Conservation (phyloP, 352 stramenopile genomes). For the Pythium phragmitis region DNA sequence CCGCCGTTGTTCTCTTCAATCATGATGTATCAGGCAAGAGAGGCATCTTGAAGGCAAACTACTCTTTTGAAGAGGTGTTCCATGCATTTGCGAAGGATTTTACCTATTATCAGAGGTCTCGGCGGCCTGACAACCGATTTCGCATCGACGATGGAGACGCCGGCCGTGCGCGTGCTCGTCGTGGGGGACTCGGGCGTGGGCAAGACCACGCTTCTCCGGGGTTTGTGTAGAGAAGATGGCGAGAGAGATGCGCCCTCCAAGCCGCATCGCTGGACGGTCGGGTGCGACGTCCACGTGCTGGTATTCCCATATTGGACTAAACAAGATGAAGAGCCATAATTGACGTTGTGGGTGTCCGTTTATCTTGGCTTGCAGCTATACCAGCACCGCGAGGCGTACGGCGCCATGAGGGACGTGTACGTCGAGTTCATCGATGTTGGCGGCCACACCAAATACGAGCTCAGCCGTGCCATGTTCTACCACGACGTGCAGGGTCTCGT, state of each 20-base stretch:
- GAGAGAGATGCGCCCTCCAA: slow-evolving; percentile 4
- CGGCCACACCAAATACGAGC: slow-evolving; percentile 77
- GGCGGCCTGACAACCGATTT: too few relatives aligned
- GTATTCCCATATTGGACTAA: slow-evolving; percentile 23
- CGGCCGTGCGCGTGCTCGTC: slow-evolving; percentile 73
- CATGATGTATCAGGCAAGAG: too few relatives aligned
- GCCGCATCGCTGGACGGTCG: slow-evolving; percentile 69
- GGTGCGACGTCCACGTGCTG: slow-evolving; percentile 80
- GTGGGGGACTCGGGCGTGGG: slow-evolving; percentile 85
- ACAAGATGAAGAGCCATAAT: too few relatives aligned
- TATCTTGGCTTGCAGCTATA: slow-evolving; percentile 28
- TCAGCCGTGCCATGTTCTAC: slow-evolving; percentile 82
- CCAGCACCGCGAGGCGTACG: slow-evolving; percentile 35
- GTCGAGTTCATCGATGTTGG: slow-evolving; percentile 86
- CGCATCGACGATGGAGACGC: slow-evolving; percentile 55
- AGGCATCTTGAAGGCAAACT: too few relatives aligned
- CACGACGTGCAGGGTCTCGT: slow-evolving; percentile 78
- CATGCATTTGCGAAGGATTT: too few relatives aligned
- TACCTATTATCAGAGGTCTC: too few relatives aligned
- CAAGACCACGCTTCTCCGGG: slow-evolving; percentile 76
- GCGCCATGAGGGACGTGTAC: slow-evolving; percentile 50
- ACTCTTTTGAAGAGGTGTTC: too few relatives aligned
- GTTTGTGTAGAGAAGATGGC: slow-evolving; percentile 41
- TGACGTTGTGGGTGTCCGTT: not conserved
- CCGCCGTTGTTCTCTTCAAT: too few relatives aligned